Evolutionary conservation across 2,329 filamentous ascomycete species (phyloP).

Genomic region (Colletotrichum sp.): DNA sequence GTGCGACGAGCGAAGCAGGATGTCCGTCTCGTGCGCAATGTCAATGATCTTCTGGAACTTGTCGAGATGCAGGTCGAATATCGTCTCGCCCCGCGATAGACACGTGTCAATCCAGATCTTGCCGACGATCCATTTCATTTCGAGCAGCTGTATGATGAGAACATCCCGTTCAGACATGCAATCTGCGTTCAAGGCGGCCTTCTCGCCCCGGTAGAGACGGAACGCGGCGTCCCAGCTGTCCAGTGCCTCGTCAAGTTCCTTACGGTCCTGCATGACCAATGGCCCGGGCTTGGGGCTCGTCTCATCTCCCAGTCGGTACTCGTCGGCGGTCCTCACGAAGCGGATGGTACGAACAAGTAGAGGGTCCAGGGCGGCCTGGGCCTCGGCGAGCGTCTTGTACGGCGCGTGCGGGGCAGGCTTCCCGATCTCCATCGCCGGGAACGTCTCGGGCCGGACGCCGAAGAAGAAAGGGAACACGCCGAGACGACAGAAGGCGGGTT

Average conservation of each 20-base stretch:
- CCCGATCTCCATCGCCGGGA: slow-evolving; percentile 23
- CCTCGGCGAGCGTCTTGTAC: slow-evolving; percentile 25
- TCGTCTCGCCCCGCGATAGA: slow-evolving; percentile 33
- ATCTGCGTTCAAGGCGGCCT: background rate
- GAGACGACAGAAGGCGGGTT: slow-evolving; percentile 42
- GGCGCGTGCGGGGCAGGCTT: background rate
- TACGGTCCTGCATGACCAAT: slow-evolving; percentile 26
- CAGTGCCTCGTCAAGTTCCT: slow-evolving; percentile 24
- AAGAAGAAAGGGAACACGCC: slow-evolving; percentile 46
- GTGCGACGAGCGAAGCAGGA: background rate
- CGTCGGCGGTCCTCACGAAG: slow-evolving; percentile 32
- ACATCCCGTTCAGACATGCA: background rate
- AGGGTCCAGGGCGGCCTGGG: slow-evolving; percentile 33
- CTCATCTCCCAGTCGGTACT: slow-evolving; percentile 27
- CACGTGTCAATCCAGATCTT: slow-evolving; percentile 37
- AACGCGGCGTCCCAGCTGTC: slow-evolving; percentile 34
- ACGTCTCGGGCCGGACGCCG: slow-evolving; percentile 21
- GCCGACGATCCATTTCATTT: slow-evolving; percentile 33
- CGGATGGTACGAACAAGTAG: slow-evolving; percentile 30
- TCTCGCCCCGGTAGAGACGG: background rate
- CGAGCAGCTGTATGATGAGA: slow-evolving; percentile 25
- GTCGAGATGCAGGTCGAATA: slow-evolving; percentile 35
- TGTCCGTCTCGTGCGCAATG: slow-evolving; percentile 24
- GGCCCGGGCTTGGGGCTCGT: background rate
- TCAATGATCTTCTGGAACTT: slow-evolving; percentile 35